Evolutionary conservation across 2,329 filamentous ascomycete genomes (phyloP), one percentile per base, ranked within the genome.

Genomic region (Leptographium flavum): DNA sequence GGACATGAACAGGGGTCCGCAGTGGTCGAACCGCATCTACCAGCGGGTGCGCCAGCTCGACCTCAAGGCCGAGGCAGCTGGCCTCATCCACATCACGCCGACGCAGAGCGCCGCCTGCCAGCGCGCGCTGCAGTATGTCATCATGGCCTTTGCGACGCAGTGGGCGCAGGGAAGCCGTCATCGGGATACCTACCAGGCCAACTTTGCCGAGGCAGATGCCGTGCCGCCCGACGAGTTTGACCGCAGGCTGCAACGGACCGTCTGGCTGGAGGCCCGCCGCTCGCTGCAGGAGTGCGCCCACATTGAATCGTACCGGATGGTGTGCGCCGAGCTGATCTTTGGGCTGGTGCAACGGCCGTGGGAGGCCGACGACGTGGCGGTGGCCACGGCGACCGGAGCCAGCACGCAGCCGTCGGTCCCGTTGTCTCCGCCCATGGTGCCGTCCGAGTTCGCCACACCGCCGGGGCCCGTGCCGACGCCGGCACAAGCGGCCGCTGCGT

Each of bases 111-210:
- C 58, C n/a, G 61, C 62, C 5, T 67, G 63, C 25, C 61, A 63
- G 1, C 64, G 60, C 43, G 70, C 70, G 2, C 54, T 74, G 10
- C 64, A 73, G 42, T 54, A 68, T 4, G 62, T 64, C 3, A 70
- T 73, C 40, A 67, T 72, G 59, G 66, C 71, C 0, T 74, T 73
- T 54, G 67, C 70, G 4, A 66, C 69, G 1, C 70, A 74, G 49
- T 73, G 71, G 67, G 58, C 65, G 0, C 64, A 67, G 39, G 57
- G 56, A 5, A 63, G 62, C 22, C 53, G 60, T 28, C 49, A 50
- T 41, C 49, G 54, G 27, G 49, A 56, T 42, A 32, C 45, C 37
- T 55, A 53, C 40, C n/a, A 22, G 9, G 5, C 38, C 8, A 47
- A 47, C 42, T 50, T 47, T 14, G 39, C 47, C 23, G 23, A 17